phyloP scores from a whole-genome alignment of 768 basidiomycete species.

The Ramaria rubella region DNA sequence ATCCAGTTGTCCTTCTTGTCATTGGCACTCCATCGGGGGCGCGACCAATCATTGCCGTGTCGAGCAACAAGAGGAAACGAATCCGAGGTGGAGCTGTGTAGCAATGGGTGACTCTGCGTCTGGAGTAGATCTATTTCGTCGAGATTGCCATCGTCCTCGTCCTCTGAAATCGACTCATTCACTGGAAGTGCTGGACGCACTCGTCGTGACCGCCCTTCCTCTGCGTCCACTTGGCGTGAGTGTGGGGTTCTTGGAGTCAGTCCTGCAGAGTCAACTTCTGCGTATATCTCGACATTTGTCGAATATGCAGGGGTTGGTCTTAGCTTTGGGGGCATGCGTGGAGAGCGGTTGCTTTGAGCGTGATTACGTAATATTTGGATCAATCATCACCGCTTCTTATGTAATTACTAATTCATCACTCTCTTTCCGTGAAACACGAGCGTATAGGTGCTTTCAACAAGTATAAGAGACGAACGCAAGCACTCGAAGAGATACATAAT shows the following conservation, averaged over 20 bases:
- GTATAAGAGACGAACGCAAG: no score
- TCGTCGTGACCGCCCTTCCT: conserved; percentile 31
- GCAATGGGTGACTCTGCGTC: conserved; percentile 6
- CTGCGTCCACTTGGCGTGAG: conserved; percentile 46
- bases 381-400: neutral
- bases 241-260: conserved; percentile 58
- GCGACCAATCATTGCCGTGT: conserved; percentile 25
- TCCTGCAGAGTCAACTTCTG: conserved; percentile 6
- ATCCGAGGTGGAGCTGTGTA: neutral
- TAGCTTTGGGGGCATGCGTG: conserved; percentile 6
- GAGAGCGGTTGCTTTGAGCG: neutral
- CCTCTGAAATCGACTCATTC: conserved; percentile 23
- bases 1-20: conserved; percentile 21
- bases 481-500: no score
- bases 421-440: no score
- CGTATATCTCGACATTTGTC: conserved; percentile 5
- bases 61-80: neutral
- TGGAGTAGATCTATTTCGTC: conserved; percentile 21
- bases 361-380: neutral
- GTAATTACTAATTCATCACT: no score
- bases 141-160: conserved; percentile 38
- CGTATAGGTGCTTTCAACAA: no score
- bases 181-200: neutral
- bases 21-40: conserved; percentile 38
- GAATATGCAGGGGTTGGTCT: neutral